Evolutionary conservation across 2,329 filamentous ascomycete species (phyloP).

Genomic region (Fusarium anguioides): DNA sequence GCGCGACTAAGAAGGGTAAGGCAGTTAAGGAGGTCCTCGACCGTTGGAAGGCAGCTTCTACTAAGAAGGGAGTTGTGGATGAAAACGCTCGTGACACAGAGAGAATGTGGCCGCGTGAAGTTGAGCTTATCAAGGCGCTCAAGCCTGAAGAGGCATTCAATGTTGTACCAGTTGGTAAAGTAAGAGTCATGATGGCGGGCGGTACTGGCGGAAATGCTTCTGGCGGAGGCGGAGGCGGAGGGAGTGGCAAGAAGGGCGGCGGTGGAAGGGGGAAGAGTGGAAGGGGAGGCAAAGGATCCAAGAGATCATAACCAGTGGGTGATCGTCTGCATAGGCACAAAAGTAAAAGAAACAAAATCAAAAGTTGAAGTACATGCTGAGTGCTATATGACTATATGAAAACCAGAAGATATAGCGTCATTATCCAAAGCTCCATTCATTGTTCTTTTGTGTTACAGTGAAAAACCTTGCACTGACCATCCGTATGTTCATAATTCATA

Average conservation of each 20-base stretch:
- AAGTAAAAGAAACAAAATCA: not conserved
- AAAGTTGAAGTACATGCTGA: conserved; percentile 20
- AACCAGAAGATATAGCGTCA: conserved; percentile 11
- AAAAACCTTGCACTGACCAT: conserved; percentile 3
- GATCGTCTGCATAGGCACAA: not conserved
- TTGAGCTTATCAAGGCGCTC: conserved; percentile 83
- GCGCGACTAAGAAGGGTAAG: conserved; percentile 91
- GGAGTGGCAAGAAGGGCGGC: conserved; percentile 53
- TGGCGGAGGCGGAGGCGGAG: conserved; percentile 56
- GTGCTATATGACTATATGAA: conserved; percentile 19
- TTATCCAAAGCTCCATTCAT: conserved; percentile 11
- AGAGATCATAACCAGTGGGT: conserved; percentile 48
- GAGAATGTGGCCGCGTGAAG: conserved; percentile 84
- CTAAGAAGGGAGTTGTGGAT: conserved; percentile 68
- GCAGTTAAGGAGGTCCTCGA: conserved; percentile 91
- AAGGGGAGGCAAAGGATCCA: conserved; percentile 57
- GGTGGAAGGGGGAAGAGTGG: conserved; percentile 51
- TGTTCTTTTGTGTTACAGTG: not conserved
- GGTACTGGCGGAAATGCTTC: conserved; percentile 52
- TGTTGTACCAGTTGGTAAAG: conserved; percentile 80
- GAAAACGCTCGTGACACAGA: conserved; percentile 72
- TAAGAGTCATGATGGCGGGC: conserved; percentile 77
- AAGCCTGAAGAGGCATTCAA: conserved; percentile 87
- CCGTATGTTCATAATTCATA: conserved; percentile 17
- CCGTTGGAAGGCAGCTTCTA: conserved; percentile 76